A percentile compares a stretch with the other conserved stretches of the same genome.
These are phyloP conservation scores for Phaseolus lunatus DNA, from an alignment of 306 rosid species.

Conservation along the genomic window DNA sequence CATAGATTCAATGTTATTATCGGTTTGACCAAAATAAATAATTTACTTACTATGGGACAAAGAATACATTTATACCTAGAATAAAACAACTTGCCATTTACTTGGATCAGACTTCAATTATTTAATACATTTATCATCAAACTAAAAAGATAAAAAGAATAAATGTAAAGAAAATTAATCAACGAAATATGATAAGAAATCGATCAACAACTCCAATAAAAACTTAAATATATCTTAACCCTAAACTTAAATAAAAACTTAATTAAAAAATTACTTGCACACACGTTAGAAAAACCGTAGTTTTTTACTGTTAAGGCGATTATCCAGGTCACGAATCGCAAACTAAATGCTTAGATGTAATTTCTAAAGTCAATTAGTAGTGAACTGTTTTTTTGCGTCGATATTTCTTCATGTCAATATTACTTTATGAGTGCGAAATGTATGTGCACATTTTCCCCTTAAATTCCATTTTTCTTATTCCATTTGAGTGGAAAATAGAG, in stretches of 20 bases:
- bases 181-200: too few species aligned
- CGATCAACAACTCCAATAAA: too few species aligned
- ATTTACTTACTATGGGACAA: neutral
- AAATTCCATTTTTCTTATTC: constrained; percentile 15
- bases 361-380: neutral
- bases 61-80: neutral
- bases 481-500: neutral
- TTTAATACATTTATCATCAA: neutral
- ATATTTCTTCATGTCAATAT: neutral
- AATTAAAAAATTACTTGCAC: too few species aligned
- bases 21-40: neutral
- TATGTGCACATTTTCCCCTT: constrained; percentile 18
- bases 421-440: neutral
- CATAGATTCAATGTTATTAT: too few species aligned
- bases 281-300: too few species aligned
- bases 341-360: neutral
- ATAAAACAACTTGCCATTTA: neutral
- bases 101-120: neutral
- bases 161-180: neutral
- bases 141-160: neutral
- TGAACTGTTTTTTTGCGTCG: neutral
- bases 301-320: too few species aligned
- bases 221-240: too few species aligned
- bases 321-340: neutral
- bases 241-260: too few species aligned